Evolutionary conservation across 371 early-diverging fungal species (phyloP), one percentile per base, ranked within the genome.

Genomic region (Mucor plumbeus): DNA sequence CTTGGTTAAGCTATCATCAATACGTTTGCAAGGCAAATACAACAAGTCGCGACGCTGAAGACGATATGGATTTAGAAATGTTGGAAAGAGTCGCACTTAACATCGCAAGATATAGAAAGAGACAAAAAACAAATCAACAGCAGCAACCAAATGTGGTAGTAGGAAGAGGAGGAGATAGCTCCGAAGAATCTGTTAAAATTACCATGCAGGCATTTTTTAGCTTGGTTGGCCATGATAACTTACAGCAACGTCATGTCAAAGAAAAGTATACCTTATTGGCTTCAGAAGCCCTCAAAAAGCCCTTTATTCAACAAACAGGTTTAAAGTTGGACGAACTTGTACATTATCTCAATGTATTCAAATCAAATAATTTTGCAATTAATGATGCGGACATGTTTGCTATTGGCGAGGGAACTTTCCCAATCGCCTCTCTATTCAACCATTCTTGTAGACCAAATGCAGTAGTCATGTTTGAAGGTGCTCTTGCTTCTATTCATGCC

Each of bases 361-460:
- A 85, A 11, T 90, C 91, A 74, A 94, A 94, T 77, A 93, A 93
- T 70, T 93, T 93, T 68, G 79, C 85, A 0, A 83, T 90, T 40
- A 75, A 85, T 64, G 92, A 92, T 64, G 67, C 75, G 1, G 87
- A 92, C 19, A 68, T 91, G 64, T 90, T 90, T 70, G 65, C 84
- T 4, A 74, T 91, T 68, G 95, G 90, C 0, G 92, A 91, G 57
- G 94, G 92, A 6, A 88, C 91, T 10, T 94, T 88, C 62, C 94
- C 95, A 0, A 71, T 93, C 6, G 92, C 86, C 0, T 86, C 94
- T 1, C 74, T 95, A 58, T 86, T 96, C 72, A 96, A 96, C 74
- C 95, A 96, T 76, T 90, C 92, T 3, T 96, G 97, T 70, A 71
- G 81, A 13, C 97, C 95, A 11, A 95, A 94, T 63, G 88, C 91